phyloP scores from a whole-genome alignment of 1,139 yeast species.

The Yamadazyma sp. region DNA sequence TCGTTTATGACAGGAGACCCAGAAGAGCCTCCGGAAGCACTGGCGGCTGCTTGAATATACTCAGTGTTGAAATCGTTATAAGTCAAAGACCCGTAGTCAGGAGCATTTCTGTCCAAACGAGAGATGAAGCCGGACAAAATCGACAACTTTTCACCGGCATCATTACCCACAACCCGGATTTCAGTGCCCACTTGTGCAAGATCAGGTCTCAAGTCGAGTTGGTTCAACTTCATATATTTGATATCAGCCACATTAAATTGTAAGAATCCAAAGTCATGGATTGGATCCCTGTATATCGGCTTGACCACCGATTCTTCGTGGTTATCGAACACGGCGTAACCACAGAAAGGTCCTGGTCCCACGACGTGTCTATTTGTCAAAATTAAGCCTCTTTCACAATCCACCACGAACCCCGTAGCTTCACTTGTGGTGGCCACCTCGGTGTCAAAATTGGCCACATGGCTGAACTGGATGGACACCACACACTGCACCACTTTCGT shows the following conservation, averaged over 20 bases:
- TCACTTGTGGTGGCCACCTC: slow-evolving; percentile 81
- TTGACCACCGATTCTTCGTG: slow-evolving; percentile 90
- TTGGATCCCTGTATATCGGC: slow-evolving; percentile 82
- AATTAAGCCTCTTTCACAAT: slow-evolving; percentile 74
- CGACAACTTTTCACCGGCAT: slow-evolving; percentile 91
- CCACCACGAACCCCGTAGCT: slow-evolving; percentile 96
- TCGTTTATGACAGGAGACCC: slow-evolving; percentile 94
- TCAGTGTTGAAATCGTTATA: slow-evolving; percentile 95
- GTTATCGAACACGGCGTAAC: slow-evolving; percentile 89
- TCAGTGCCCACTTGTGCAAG: slow-evolving; percentile 87
- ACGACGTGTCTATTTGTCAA: slow-evolving; percentile 93
- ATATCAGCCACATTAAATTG: slow-evolving; percentile 71
- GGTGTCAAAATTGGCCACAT: slow-evolving; percentile 83
- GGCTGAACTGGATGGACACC: slow-evolving; percentile 86
- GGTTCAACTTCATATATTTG: slow-evolving; percentile 70
- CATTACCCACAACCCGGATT: slow-evolving; percentile 93
- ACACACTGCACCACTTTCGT: slow-evolving; percentile 81
- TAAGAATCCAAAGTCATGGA: slow-evolving; percentile 82
- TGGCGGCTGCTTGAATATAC: slow-evolving; percentile 94
- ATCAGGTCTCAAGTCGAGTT: slow-evolving; percentile 73
- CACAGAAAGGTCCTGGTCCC: slow-evolving; percentile 91
- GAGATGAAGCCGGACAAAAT: slow-evolving; percentile 89
- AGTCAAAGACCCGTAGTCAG: slow-evolving; percentile 87
- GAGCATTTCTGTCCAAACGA: slow-evolving; percentile 90
- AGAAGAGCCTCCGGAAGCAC: slow-evolving; percentile 93